phyloP scores from a whole-genome alignment of 2,329 filamentous ascomycete species.

The Cladosporium sp. region DNA sequence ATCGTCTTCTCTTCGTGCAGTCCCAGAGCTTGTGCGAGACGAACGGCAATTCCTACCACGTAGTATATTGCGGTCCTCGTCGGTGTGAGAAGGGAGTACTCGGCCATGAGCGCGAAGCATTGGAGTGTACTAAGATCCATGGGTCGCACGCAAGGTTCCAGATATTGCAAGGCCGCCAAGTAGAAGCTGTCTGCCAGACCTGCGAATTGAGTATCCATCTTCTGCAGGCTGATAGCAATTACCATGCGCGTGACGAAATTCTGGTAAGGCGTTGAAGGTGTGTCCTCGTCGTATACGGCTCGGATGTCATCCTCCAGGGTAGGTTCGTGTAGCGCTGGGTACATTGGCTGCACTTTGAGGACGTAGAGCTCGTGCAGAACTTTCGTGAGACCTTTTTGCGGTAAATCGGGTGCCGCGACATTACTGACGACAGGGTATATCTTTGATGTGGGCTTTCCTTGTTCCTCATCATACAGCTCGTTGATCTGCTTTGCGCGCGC shows the following conservation, averaged over 20 bases:
- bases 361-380: conserved; percentile 81
- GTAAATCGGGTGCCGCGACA: conserved; percentile 71
- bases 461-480: conserved; percentile 65
- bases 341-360: conserved; percentile 84
- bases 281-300: conserved; percentile 71
- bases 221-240: conserved; percentile 91
- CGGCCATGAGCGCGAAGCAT: conserved; percentile 79
- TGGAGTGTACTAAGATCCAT: conserved; percentile 90
- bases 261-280: conserved; percentile 66
- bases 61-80: conserved; percentile 92
- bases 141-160: conserved; percentile 78
- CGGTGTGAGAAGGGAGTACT: conserved; percentile 89
- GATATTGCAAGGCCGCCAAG: conserved; percentile 76
- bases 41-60: conserved; percentile 80
- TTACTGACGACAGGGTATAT: conserved; percentile 89
- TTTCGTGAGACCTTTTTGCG: conserved; percentile 68
- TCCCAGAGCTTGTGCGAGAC: conserved; percentile 84
- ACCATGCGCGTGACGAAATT: conserved; percentile 90
- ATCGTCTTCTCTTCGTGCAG: conserved; percentile 88
- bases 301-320: conserved; percentile 72
- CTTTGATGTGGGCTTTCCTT: conserved; percentile 65
- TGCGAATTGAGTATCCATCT: conserved; percentile 83
- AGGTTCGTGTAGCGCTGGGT: conserved; percentile 81
- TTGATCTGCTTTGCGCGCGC: conserved; percentile 61
- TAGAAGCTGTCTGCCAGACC: conserved; percentile 94